Evolutionary conservation across 768 basidiomycete genomes (phyloP).

Genomic region (Suillus weaverae): DNA sequence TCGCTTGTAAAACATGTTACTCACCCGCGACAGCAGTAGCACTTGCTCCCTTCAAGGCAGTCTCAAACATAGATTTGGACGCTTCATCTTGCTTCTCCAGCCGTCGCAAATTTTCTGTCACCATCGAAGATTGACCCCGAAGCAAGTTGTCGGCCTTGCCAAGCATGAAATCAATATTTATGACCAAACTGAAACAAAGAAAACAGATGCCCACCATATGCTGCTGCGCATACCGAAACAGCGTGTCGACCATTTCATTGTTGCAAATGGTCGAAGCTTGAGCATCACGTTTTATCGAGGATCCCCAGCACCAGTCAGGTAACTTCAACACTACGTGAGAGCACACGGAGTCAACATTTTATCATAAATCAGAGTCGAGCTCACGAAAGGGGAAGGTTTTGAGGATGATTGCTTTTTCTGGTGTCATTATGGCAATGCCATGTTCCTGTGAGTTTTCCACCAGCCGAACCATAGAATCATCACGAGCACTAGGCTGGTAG

Average conservation of each 20-base stretch:
- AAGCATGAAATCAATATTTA: background rate
- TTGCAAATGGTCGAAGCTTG: background rate
- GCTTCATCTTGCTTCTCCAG: constrained; percentile 16
- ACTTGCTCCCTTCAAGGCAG: constrained; percentile 13
- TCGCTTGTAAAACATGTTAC: background rate
- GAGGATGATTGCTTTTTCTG: background rate
- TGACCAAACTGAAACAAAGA: background rate
- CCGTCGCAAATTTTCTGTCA: constrained; percentile 13
- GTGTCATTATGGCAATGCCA: background rate
- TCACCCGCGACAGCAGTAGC: constrained; percentile 15
- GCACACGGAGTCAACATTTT: background rate
- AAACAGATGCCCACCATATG: constrained; percentile 2
- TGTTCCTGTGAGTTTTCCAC: background rate
- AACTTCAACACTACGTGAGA: constrained; percentile 4
- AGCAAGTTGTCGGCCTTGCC: background rate
- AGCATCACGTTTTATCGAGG: constrained; percentile 10
- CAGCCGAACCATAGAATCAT: background rate
- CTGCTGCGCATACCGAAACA: background rate
- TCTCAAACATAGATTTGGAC: constrained; percentile 5
- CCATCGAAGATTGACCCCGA: constrained; percentile 8
- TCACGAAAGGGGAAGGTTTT: constrained; percentile 4
- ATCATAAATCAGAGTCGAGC: background rate
- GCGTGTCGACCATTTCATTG: constrained; percentile 5
- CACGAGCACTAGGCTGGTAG: background rate
- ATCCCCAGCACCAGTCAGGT: constrained; percentile 14